These are phyloP conservation scores for Rhodotorula paludigena DNA, from an alignment of 768 basidiomycete genomes.

Conservation along the genomic window DNA sequence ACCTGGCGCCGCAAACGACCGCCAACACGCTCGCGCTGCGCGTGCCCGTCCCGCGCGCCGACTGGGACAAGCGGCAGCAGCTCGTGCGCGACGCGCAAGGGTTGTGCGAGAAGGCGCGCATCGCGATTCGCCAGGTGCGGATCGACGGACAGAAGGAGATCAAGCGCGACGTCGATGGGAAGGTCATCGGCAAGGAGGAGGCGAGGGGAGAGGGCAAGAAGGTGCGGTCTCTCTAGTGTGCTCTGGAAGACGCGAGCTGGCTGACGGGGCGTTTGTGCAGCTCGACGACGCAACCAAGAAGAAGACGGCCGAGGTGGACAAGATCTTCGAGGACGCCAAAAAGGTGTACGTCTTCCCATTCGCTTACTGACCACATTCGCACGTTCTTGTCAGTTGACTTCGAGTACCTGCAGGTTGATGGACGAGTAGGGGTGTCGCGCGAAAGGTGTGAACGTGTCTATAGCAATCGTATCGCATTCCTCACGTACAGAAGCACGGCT, in stretches of 20 bases:
- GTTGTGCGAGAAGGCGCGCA: constrained; percentile 33
- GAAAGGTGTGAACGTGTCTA: too few relatives aligned
- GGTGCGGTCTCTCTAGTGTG: background rate
- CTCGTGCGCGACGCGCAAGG: constrained; percentile 31
- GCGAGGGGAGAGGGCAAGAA: constrained; percentile 25
- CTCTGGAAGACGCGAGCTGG: background rate
- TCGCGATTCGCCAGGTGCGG: constrained; percentile 17
- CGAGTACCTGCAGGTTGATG: constrained; percentile 2
- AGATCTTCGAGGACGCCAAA: constrained; percentile 37
- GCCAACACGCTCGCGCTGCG: constrained; percentile 20
- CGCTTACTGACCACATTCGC: too few relatives aligned
- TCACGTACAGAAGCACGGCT: too few relatives aligned
- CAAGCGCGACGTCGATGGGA: constrained; percentile 31
- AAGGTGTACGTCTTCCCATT: constrained; percentile 17
- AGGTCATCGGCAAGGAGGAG: constrained; percentile 30
- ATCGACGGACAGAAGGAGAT: constrained; percentile 39
- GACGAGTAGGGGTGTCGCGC: constrained; percentile 30
- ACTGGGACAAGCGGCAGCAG: constrained; percentile 31
- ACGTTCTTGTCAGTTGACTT: too few relatives aligned
- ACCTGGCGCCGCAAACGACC: constrained; percentile 28
- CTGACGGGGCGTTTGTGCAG: background rate
- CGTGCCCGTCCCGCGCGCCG: constrained; percentile 28
- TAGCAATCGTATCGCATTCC: too few relatives aligned
- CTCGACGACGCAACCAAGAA: constrained; percentile 38
- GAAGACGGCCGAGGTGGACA: constrained; percentile 38